Evolutionary conservation across 192 early-diverging fungal species (phyloP).

Genomic region (Coemansia sp.): DNA sequence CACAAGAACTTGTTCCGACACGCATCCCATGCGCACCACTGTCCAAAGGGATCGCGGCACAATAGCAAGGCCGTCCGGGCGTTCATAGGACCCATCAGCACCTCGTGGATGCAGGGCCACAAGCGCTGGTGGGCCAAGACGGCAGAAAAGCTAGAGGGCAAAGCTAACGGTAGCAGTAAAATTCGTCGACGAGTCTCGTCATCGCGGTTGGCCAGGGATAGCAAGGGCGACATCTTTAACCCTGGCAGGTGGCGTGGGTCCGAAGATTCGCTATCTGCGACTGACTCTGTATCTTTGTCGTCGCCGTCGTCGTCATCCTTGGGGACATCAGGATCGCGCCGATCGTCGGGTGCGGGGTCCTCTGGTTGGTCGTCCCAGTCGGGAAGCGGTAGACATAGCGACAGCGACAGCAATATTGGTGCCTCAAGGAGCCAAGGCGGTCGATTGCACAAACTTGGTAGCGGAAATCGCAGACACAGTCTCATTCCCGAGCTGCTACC

Average conservation of each 20-base stretch:
- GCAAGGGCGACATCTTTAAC: conserved; percentile 9
- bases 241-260: background rate
- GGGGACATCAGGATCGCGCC: conserved; percentile 3
- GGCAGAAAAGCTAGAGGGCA: conserved; percentile 28
- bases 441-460: background rate
- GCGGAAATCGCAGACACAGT: background rate
- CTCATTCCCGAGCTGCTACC: background rate
- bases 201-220: conserved; percentile 3
- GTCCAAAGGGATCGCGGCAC: conserved; percentile 1
- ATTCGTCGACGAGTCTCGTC: conserved; percentile 18
- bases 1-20: conserved; percentile 22
- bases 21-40: background rate
- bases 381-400: background rate
- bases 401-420: background rate
- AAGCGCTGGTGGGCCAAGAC: conserved; percentile 47
- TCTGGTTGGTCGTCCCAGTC: conserved; percentile 31
- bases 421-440: background rate
- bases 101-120: conserved; percentile 46
- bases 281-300: conserved; percentile 7
- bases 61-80: conserved; percentile 19
- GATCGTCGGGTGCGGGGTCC: background rate
- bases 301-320: background rate
- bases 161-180: conserved; percentile 7
- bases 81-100: conserved; percentile 35
- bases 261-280: background rate